Percentiles rank a stretch among this genome's conserved stretches.
These are phyloP conservation scores for Suillus subalutaceus DNA, from an alignment of 768 basidiomycete genomes.

Conservation along the genomic window DNA sequence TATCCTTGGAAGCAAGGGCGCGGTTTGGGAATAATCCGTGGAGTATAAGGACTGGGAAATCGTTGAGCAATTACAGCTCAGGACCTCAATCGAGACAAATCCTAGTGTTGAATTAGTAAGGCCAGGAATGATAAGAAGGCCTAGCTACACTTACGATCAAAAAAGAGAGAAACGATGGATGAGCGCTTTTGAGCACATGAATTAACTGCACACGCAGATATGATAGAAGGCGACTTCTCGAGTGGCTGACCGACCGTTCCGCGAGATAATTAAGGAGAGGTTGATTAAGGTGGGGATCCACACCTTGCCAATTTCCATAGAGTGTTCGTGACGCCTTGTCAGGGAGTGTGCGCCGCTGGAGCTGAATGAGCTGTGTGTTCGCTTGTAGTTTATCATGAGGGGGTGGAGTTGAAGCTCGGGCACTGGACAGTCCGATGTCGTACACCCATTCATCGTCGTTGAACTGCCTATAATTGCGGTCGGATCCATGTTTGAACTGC, in stretches of 20 bases:
- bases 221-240: not conserved
- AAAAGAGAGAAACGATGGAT: not conserved
- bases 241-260: not conserved
- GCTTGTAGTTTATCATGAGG: too few relatives aligned
- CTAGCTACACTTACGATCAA: not conserved
- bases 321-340: not conserved
- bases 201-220: not conserved
- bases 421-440: not conserved
- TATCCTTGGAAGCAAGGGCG: too few relatives aligned
- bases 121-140: not conserved
- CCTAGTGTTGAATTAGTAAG: not conserved
- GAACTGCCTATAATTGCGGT: not conserved
- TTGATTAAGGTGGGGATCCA: not conserved
- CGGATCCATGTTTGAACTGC: not conserved
- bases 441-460: not conserved
- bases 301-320: not conserved
- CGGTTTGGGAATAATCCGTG: too few relatives aligned
- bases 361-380: too few relatives aligned
- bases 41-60: too few relatives aligned
- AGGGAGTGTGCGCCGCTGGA: not conserved
- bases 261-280: not conserved
- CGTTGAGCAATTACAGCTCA: conserved; percentile 18
- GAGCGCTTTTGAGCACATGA: not conserved
- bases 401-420: too few relatives aligned
- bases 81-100: conserved; percentile 12